Evolutionary conservation across 805 yeast genomes (phyloP), one percentile per base, ranked within the genome.

Genomic region (Crinitomyces ghanaensis): DNA sequence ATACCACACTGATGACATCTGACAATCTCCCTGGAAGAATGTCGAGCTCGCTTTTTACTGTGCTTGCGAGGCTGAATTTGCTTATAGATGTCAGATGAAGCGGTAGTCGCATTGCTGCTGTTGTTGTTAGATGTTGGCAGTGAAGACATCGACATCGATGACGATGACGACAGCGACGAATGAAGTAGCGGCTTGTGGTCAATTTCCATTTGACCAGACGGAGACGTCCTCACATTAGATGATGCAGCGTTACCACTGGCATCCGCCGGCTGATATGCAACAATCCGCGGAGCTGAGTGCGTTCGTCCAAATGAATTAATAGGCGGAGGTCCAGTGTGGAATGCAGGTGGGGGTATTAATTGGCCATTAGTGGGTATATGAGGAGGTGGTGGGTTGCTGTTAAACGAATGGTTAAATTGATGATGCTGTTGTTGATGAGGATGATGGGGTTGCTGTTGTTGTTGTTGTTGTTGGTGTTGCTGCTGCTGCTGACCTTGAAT

Each of bases 1-100:
- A 66, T 61, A n/a, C 63, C 65, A 46, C 81, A 74, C 38, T 68
- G 65, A 26, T 60, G 62, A 43, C 70, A 65, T 18, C 36, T 35
- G 15, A 47, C 40, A 6, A 28, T 39, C 27, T 45, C 50, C 15
- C 38, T 43, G 1, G 38, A 14, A 6, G 37, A 19, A 15, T 35
- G 36, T 17, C 39, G 40, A 11, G 35, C 30, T 16, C 46, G 34
- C 34, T 37, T 38, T 35, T 34, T 38, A 26, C 26, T 27, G 20
- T 18, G 34, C 5, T 40, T 29, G 18, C 34, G 36, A 47, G 19
- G 36, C 9, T 14, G 19, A 21, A 18, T n/a, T 41, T 15, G 24
- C 12, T 12, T 16, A 15, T 22, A 33, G 37, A 12, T 20, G 18
- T 23, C 28, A 4, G 26, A 9, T 12, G 23, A 28, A 2, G 16